Conservation (phyloP, 1,139 yeast species). For the Hansenula sp. region DNA sequence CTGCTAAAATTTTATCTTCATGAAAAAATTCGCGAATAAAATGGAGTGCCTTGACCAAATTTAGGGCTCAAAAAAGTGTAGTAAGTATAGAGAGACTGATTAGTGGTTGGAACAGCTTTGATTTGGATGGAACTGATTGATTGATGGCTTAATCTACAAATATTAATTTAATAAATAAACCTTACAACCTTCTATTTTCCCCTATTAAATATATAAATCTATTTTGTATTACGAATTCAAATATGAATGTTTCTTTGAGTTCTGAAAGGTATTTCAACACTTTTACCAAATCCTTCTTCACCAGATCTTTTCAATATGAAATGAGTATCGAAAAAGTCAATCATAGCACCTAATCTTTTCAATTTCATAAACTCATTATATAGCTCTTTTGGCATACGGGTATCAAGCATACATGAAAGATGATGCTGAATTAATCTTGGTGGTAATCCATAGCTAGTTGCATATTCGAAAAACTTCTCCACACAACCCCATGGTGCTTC, state of each 20-base stretch:
- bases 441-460: slow-evolving; percentile 78
- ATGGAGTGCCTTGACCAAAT: too few relatives aligned
- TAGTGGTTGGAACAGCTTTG: too few relatives aligned
- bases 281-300: slow-evolving; percentile 66
- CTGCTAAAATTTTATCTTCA: too few relatives aligned
- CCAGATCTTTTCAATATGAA: slow-evolving; percentile 63
- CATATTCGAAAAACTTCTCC: slow-evolving; percentile 76
- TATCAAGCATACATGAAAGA: slow-evolving; percentile 76
- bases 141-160: too few relatives aligned
- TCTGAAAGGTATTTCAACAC: slow-evolving; percentile 52
- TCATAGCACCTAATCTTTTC: slow-evolving; percentile 52
- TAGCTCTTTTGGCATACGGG: slow-evolving; percentile 47
- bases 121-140: too few relatives aligned
- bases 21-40: too few relatives aligned
- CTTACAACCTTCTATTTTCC: too few relatives aligned
- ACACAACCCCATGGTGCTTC: slow-evolving; percentile 88
- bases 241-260: slow-evolving; percentile 30
- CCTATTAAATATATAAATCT: neutral
- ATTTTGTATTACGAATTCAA: too few relatives aligned
- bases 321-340: slow-evolving; percentile 76
- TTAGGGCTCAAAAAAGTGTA: too few relatives aligned
- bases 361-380: slow-evolving; percentile 64
- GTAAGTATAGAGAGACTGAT: too few relatives aligned
- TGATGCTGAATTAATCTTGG: slow-evolving; percentile 85
- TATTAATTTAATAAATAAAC: too few relatives aligned